Conservation (phyloP, 805 yeast genomes). For the Metschnikowia koreensis region DNA sequence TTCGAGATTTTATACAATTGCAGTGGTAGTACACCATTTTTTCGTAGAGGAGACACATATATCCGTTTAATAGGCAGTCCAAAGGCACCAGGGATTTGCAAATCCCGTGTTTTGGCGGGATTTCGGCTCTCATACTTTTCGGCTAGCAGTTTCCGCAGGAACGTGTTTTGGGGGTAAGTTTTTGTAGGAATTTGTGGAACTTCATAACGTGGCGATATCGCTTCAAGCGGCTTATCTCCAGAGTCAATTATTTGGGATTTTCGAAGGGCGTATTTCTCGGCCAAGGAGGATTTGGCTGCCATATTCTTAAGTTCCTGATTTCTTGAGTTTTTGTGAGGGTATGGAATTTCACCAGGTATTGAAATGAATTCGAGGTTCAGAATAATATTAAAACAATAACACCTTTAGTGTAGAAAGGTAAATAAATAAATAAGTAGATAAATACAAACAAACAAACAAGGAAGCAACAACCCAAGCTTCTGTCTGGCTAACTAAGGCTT, state of each 20-base stretch:
- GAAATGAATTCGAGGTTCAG: too few species aligned
- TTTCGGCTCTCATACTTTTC: slow-evolving; percentile 4
- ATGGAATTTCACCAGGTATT: too few species aligned
- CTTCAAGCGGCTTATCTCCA: neutral
- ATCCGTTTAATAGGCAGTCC: slow-evolving; percentile 9
- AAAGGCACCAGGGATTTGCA: slow-evolving; percentile 4
- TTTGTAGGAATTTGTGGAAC: neutral
- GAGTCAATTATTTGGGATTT: neutral
- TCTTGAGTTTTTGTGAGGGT: too few species aligned
- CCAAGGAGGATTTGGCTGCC: slow-evolving; percentile 15
- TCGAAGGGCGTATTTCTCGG: slow-evolving; percentile 18
- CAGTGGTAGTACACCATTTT: neutral
- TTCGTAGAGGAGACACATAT: neutral
- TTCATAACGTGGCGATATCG: neutral
- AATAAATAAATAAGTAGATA: neutral
- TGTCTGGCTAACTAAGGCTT: neutral
- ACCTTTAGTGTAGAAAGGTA: neutral
- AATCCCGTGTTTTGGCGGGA: neutral
- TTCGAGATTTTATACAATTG: slow-evolving; percentile 4
- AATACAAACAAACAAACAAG: neutral
- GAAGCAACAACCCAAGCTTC: neutral
- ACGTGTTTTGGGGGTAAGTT: neutral
- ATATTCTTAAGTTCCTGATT: neutral
- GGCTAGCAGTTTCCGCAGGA: slow-evolving; percentile 5
- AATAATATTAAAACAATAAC: too few species aligned